phyloP scores from a whole-genome alignment of 2,329 filamentous ascomycete species.

The Coleophoma cylindrospora region DNA sequence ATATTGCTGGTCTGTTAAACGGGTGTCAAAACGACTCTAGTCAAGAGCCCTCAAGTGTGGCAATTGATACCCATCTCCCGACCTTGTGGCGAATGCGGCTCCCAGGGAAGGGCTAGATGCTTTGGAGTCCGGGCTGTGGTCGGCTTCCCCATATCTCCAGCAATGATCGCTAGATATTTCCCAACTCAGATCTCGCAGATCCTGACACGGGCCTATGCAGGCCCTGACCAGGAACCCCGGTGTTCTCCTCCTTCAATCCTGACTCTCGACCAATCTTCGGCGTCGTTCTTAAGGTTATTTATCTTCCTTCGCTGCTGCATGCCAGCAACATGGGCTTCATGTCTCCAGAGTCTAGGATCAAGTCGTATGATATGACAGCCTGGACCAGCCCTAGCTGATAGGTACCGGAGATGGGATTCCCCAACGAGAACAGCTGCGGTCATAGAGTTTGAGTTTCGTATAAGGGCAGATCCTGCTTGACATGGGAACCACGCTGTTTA shows the following conservation, averaged over 20 bases:
- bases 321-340: too few relatives aligned
- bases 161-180: background rate
- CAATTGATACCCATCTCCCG: too few relatives aligned
- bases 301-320: too few relatives aligned
- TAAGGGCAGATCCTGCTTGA: background rate
- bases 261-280: background rate
- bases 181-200: conserved; percentile 1
- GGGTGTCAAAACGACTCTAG: too few relatives aligned
- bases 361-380: too few relatives aligned
- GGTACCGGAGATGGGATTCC: background rate
- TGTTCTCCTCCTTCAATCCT: too few relatives aligned
- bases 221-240: background rate
- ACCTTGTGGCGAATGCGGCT: too few relatives aligned
- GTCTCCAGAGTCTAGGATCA: too few relatives aligned
- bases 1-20: too few relatives aligned
- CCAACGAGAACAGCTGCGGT: background rate
- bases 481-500: background rate
- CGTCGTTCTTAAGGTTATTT: background rate
- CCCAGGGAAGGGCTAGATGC: too few relatives aligned
- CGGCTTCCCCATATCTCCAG: background rate
- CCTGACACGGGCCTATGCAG: background rate
- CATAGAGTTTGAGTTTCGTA: background rate
- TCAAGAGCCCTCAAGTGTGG: too few relatives aligned
- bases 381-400: background rate
- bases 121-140: too few relatives aligned